phyloP scores from a whole-genome alignment of 352 stramenopile genomes.

The Globisporangium recalcitrans region DNA sequence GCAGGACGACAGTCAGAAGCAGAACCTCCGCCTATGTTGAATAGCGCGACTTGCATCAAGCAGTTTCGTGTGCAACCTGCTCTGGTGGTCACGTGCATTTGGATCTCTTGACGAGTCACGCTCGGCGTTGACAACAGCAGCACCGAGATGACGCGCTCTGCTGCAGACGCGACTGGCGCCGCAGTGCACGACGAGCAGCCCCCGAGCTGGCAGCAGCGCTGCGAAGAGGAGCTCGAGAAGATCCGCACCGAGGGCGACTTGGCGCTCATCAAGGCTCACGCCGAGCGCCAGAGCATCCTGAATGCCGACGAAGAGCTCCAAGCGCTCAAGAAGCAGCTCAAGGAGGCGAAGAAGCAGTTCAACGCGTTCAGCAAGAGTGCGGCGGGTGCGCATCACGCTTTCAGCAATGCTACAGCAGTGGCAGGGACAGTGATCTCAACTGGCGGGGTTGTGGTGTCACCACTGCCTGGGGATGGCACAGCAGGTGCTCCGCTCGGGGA shows the following conservation, averaged over 20 bases:
- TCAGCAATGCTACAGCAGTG: not conserved
- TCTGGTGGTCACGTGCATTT: not conserved
- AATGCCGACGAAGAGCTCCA: conserved; percentile 83
- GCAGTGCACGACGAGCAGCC: not conserved
- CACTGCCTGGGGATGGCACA: not conserved
- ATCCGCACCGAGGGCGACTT: conserved; percentile 67
- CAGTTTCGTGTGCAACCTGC: not conserved
- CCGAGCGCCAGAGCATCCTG: conserved; percentile 87
- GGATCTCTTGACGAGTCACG: not conserved
- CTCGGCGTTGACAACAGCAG: not conserved
- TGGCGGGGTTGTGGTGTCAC: not conserved
- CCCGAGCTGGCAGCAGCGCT: conserved; percentile 17
- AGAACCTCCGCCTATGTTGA: not conserved
- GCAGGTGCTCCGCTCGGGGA: not conserved
- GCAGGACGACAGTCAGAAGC: not conserved
- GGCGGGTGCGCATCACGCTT: not conserved
- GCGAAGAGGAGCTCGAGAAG: conserved; percentile 87
- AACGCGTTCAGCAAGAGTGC: conserved; percentile 17
- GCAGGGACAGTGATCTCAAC: not conserved
- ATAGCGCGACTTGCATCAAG: too few species aligned
- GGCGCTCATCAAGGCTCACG: conserved; percentile 58
- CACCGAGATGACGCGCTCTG: not conserved
- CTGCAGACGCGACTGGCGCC: not conserved
- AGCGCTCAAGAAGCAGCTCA: conserved; percentile 77
- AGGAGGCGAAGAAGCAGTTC: conserved; percentile 81